A percentile compares a stretch with the other conserved stretches of the same genome.
phyloP scores from a whole-genome alignment of 805 yeast species.

The Allodekkera sacchari region DNA sequence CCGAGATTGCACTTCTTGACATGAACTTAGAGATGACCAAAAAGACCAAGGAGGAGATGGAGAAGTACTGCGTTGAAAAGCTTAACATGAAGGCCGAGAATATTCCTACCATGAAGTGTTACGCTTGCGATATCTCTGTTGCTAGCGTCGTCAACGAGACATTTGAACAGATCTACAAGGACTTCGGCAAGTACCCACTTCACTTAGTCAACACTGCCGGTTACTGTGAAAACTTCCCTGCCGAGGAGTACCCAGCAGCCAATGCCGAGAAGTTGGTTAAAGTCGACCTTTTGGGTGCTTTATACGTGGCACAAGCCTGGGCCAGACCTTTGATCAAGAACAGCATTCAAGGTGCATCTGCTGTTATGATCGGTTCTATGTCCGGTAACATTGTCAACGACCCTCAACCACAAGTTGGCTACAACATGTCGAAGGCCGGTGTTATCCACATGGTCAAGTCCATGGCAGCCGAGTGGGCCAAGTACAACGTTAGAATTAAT shows the following conservation, averaged over 20 bases:
- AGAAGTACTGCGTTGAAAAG: conserved; percentile 21
- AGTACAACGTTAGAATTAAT: conserved; percentile 66
- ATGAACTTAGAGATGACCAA: conserved; percentile 53
- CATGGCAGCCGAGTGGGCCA: conserved; percentile 78
- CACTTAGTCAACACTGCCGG: conserved; percentile 77
- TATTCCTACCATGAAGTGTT: conserved; percentile 41
- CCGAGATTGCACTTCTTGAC: conserved; percentile 67
- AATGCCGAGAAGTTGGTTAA: conserved; percentile 62
- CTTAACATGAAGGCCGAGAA: conserved; percentile 17
- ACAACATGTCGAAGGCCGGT: conserved; percentile 83
- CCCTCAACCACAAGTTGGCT: conserved; percentile 74
- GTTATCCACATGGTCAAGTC: conserved; percentile 73
- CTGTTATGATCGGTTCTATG: conserved; percentile 71
- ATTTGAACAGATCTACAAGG: conserved; percentile 45
- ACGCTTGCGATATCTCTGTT: conserved; percentile 70
- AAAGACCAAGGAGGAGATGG: conserved; percentile 42
- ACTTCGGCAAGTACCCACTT: conserved; percentile 54
- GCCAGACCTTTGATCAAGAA: conserved; percentile 58
- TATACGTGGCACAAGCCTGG: conserved; percentile 65
- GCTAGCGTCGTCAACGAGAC: conserved; percentile 48
- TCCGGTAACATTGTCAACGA: conserved; percentile 69
- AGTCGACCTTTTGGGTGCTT: conserved; percentile 68
- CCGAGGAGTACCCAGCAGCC: conserved; percentile 64
- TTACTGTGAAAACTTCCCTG: conserved; percentile 72
- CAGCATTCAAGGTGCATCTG: conserved; percentile 47